Conservation (phyloP, 2,329 filamentous ascomycete genomes). For the Paecilomyces dactylethromorphus region DNA sequence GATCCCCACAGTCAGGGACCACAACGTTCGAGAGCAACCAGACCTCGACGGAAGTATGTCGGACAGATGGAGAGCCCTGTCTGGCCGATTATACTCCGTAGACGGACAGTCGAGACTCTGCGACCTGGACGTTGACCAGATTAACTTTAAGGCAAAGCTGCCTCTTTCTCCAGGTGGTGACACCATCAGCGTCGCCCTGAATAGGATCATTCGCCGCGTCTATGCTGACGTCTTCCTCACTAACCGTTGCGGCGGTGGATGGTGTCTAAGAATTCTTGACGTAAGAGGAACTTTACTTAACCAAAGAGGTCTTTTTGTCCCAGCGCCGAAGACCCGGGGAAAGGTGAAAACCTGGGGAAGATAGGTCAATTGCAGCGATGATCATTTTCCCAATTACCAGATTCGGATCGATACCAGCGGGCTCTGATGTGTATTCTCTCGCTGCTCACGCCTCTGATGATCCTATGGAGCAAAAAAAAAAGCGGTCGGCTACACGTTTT, state of each 20-base stretch:
- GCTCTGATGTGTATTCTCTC: background rate
- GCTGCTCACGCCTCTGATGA: background rate
- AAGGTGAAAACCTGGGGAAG: background rate
- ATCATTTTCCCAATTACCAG: background rate
- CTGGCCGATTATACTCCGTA: background rate
- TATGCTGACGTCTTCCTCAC: background rate
- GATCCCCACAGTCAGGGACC: background rate
- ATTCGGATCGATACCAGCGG: background rate
- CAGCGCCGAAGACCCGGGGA: background rate
- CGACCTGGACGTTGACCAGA: background rate
- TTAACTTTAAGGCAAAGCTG: background rate
- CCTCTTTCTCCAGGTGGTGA: background rate
- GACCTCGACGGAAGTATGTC: background rate
- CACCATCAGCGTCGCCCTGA: background rate
- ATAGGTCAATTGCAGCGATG: background rate
- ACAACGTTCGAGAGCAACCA: background rate
- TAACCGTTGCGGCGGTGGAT: background rate
- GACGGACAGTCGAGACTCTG: background rate
- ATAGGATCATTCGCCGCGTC: background rate
- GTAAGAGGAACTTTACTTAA: background rate
- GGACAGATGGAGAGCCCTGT: background rate
- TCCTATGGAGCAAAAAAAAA: background rate
- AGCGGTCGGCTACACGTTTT: background rate
- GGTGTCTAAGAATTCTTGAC: background rate
- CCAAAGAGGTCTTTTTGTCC: background rate